These are phyloP conservation scores for Trichoderma reesei DNA, from an alignment of 495 filamentous ascomycete genomes.

Conservation along the genomic window DNA sequence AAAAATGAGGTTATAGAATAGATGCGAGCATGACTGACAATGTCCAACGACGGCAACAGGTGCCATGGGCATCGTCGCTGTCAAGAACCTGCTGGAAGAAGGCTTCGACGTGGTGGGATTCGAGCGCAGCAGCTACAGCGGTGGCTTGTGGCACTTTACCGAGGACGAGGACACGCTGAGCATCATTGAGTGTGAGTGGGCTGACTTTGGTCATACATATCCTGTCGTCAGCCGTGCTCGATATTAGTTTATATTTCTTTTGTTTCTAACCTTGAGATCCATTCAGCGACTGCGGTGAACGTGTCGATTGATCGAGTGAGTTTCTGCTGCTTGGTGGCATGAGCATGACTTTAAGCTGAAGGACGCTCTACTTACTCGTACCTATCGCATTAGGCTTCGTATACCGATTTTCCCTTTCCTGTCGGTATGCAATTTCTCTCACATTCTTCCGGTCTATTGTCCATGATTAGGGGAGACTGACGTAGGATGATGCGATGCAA, in stretches of 20 bases:
- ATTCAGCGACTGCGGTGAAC: constrained; percentile 1
- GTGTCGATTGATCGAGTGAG: constrained; percentile 5
- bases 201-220: neutral
- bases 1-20: no score
- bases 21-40: no score
- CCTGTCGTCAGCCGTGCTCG: no score
- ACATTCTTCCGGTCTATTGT: neutral
- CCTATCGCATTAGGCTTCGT: neutral
- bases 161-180: constrained; percentile 5
- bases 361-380: no score
- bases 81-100: constrained; percentile 15
- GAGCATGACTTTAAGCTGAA: neutral
- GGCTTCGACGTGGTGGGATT: constrained; percentile 16
- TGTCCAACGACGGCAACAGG: constrained; percentile 4
- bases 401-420: constrained; percentile 25
- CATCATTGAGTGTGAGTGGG: neutral
- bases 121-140: constrained; percentile 13
- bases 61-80: constrained; percentile 11
- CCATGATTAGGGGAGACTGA: neutral
- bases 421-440: constrained; percentile 13
- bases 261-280: neutral
- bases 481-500: constrained; percentile 12
- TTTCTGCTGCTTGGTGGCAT: neutral
- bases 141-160: constrained; percentile 15
- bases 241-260: neutral